A percentile compares a stretch with the other conserved stretches of the same genome.
Evolutionary conservation across 176 grass and related monocot species (phyloP).

Genomic region (Hyparrhenia diplandra): DNA sequence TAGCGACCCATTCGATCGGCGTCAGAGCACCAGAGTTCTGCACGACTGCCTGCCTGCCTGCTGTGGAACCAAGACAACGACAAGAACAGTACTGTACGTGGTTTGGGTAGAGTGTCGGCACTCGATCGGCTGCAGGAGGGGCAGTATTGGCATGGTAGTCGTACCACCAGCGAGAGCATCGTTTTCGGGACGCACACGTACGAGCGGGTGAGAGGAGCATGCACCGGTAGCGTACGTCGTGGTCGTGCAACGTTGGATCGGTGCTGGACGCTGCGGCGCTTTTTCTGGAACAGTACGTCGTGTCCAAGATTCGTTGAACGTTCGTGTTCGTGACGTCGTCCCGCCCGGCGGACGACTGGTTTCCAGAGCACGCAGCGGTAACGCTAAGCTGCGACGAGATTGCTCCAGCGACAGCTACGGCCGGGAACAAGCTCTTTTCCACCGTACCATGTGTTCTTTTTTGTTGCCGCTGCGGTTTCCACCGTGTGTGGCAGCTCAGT

Average conservation of each 20-base stretch:
- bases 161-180: neutral
- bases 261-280: neutral
- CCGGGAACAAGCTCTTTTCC: neutral
- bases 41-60: too few species aligned
- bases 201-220: neutral
- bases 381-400: neutral
- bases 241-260: neutral
- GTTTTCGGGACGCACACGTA: conserved; percentile 3
- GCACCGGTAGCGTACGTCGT: neutral
- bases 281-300: neutral
- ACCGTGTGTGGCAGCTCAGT: too few species aligned
- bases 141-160: too few species aligned
- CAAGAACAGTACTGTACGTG: too few species aligned
- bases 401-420: neutral
- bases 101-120: too few species aligned
- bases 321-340: neutral
- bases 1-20: too few species aligned
- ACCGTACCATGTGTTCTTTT: neutral
- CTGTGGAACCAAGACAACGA: too few species aligned
- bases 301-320: conserved; percentile 10
- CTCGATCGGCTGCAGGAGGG: too few species aligned
- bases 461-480: too few species aligned
- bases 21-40: too few species aligned
- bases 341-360: neutral
- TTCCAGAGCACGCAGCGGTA: neutral